Base-by-base conservation (phyloP, 805 yeast species). In the Candida andamanensis region DNA sequence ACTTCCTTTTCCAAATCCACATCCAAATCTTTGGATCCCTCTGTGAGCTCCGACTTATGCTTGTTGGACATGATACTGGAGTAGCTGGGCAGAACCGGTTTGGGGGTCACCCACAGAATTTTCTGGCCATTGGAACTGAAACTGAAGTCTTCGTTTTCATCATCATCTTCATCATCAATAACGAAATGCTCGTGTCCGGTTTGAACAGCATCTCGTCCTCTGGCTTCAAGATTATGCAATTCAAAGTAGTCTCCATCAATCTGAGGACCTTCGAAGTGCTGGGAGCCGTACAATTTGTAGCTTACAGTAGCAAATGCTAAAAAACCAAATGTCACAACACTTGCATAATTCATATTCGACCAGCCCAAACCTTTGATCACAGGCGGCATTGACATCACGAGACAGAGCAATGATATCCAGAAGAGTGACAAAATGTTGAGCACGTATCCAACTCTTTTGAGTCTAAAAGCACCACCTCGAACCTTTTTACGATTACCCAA, bases 311-410 rank as follows among this genome's bases (percentile, higher is more conserved):
- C 73, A 24, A 78, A 64, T 1, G 60, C 44, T 0, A 73, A 42
- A n/a, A 76, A 58, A 1, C 67, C 41, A 0, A 64, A 39, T 40
- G 80, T 74, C 3, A 83, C 87, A 7, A 72, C 69, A n/a, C 76
- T 54, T 0, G 94, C 86, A 45, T 75, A 77, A 47, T 77, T 77
- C 81, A 77, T 76, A 25, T 50, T 41, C 26, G 35, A 28, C 63
- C 68, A 57, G 28, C 63, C 45, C 18, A 65, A 36, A 29, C 54
- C 39, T 39, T 55, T 60, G 30, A 81, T 60, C 29, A 76, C 76
- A 1, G 86, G 80, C 1, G 90, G 90, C 51, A 80, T 59, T 41
- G 86, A 80, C n/a, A 83, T 62, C 1, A 82, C 64, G 29, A 79
- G 52, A 39, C 74, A 66, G 19, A 84, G 74, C 22, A 80, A 50